Percentiles rank a stretch among this genome's conserved stretches.
Evolutionary conservation across 1,139 yeast genomes (phyloP).

Genomic region (Dujonia santamariae): DNA sequence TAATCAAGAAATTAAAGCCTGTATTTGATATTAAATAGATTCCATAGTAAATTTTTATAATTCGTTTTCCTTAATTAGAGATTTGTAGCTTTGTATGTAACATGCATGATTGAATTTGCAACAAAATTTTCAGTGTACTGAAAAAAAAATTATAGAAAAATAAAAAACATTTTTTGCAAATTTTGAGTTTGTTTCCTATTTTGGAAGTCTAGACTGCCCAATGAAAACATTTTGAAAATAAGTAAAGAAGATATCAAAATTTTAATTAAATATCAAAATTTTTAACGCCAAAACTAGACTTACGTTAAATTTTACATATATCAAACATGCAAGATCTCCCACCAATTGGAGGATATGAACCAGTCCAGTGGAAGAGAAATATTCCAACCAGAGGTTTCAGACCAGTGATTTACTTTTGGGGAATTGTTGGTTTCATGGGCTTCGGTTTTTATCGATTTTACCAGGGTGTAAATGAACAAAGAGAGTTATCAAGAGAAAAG

Average conservation of each 20-base stretch:
- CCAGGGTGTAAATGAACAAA: constrained; percentile 71
- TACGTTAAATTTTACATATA: background rate
- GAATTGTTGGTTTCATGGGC: constrained; percentile 59
- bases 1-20: constrained; percentile 84
- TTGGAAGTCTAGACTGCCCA: constrained; percentile 15
- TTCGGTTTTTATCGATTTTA: constrained; percentile 71
- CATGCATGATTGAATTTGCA: too few relatives aligned
- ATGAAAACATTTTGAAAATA: constrained; percentile 10
- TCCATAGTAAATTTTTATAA: background rate
- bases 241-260: background rate
- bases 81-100: background rate
- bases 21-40: constrained; percentile 71
- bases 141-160: background rate
- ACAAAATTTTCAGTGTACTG: background rate
- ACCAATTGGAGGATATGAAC: constrained; percentile 83
- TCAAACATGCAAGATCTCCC: constrained; percentile 71
- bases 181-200: constrained; percentile 9
- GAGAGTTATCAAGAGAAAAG: constrained; percentile 74
- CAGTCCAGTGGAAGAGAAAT: constrained; percentile 87
- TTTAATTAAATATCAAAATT: background rate
- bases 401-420: constrained; percentile 67
- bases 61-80: background rate
- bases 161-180: background rate
- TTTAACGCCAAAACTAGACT: background rate
- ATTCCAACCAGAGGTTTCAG: constrained; percentile 83